Conservation (phyloP, 73 alveolate species). For the Paramecium biaurelia region DNA sequence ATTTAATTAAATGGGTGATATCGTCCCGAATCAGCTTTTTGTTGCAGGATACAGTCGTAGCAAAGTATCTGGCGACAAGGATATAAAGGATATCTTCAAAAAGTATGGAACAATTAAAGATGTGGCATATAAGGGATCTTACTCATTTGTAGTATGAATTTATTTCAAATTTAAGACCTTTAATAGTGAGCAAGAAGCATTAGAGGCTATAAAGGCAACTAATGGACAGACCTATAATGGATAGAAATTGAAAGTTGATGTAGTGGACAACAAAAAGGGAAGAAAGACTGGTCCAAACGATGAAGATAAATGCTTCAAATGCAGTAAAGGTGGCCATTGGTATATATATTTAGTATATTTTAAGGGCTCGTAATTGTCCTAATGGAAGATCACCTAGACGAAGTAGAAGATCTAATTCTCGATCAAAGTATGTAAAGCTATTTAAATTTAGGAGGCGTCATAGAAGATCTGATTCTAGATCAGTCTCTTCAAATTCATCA, state of each 20-base stretch:
- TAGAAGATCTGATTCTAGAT: constrained; percentile 10
- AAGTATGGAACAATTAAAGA: not conserved
- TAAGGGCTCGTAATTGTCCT: constrained; percentile 42
- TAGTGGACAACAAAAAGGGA: not conserved
- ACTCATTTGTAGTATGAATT: constrained; percentile 1
- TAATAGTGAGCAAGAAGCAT: constrained; percentile 3
- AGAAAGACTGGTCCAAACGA: constrained; percentile 12
- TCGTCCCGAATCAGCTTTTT: constrained; percentile 26
- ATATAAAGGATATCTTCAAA: constrained; percentile 26
- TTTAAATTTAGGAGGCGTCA: not conserved
- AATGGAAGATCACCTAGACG: constrained; percentile 41
- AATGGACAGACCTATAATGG: not conserved
- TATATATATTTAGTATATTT: not conserved
- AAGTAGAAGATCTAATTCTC: not conserved
- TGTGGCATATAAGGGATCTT: constrained; percentile 20
- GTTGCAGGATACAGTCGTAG: constrained; percentile 25
- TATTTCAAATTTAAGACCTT: not conserved
- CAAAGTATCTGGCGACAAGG: not conserved
- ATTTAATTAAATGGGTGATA: constrained; percentile 27
- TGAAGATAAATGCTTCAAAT: constrained; percentile 28
- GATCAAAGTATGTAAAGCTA: not conserved
- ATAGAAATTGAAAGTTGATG: not conserved
- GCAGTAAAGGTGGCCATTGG: constrained; percentile 50
- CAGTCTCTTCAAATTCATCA: constrained; percentile 10
- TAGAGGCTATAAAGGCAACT: not conserved